Evolutionary conservation across 1,284 basidiomycete genomes (phyloP).

Genomic region (Cutaneotrichosporon sp.): DNA sequence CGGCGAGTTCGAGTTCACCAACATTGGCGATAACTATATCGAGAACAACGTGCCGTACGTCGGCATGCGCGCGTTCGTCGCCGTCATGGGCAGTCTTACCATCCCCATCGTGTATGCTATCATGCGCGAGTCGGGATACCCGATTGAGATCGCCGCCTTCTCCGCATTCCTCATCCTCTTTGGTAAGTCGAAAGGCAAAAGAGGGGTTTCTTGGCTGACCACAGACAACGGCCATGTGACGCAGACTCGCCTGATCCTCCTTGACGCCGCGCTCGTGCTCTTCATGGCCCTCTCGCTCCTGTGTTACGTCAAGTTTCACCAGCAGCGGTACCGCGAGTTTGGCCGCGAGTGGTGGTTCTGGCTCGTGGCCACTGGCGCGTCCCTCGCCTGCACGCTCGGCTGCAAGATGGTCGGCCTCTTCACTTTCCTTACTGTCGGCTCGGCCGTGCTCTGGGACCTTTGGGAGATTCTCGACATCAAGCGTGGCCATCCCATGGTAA

Average conservation of each 20-base stretch:
- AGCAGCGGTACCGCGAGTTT: constrained; percentile 88
- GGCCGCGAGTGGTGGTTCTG: constrained; percentile 89
- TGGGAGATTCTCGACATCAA: constrained; percentile 91
- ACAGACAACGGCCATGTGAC: constrained; percentile 93
- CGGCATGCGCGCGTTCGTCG: constrained; percentile 85
- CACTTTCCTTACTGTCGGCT: constrained; percentile 82
- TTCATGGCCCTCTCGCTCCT: constrained; percentile 93
- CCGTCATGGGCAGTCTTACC: constrained; percentile 82
- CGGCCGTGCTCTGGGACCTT: constrained; percentile 85
- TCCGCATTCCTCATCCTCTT: constrained; percentile 80
- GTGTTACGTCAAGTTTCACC: constrained; percentile 92
- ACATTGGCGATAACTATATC: constrained; percentile 86
- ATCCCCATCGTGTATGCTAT: constrained; percentile 88
- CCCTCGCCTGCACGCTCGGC: constrained; percentile 91
- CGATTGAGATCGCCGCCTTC: constrained; percentile 79
- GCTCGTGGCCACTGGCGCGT: constrained; percentile 83
- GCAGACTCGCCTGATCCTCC: constrained; percentile 90
- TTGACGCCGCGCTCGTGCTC: constrained; percentile 91
- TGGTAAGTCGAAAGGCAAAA: constrained; percentile 58
- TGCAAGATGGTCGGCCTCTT: constrained; percentile 98
- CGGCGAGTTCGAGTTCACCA: constrained; percentile 87
- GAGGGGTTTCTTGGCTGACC: not conserved
- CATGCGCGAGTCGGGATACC: constrained; percentile 97
- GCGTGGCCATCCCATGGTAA: constrained; percentile 69
- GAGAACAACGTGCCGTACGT: constrained; percentile 76